phyloP scores from a whole-genome alignment of 352 stramenopile species.

The Phytophthora fragariae region DNA sequence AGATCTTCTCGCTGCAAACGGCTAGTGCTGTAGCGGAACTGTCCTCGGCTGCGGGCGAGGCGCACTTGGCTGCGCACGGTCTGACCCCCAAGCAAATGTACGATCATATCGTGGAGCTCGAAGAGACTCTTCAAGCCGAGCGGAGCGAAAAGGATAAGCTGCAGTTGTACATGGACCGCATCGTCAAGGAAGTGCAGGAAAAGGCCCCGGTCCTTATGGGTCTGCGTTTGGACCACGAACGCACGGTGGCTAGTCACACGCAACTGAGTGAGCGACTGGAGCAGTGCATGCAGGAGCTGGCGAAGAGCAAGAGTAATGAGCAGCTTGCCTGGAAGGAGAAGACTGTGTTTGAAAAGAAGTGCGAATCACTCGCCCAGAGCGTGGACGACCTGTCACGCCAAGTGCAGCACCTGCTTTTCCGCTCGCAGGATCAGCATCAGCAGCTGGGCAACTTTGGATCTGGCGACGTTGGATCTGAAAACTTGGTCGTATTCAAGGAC shows the following conservation, averaged over 20 bases:
- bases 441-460: slow-evolving; percentile 21
- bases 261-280: slow-evolving; percentile 79
- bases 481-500: slow-evolving; percentile 88
- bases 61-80: slow-evolving; percentile 71
- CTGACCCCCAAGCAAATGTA: slow-evolving; percentile 92
- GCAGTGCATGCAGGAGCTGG: slow-evolving; percentile 67
- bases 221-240: slow-evolving; percentile 91
- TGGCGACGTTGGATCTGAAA: slow-evolving; percentile 62
- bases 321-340: slow-evolving; percentile 70
- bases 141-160: slow-evolving; percentile 88
- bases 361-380: slow-evolving; percentile 76
- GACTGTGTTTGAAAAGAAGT: slow-evolving; percentile 70
- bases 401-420: slow-evolving; percentile 90
- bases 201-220: slow-evolving; percentile 92
- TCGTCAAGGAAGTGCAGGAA: slow-evolving; percentile 93
- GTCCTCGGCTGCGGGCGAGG: slow-evolving; percentile 66
- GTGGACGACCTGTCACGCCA: slow-evolving; percentile 93
- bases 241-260: slow-evolving; percentile 84
- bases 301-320: slow-evolving; percentile 82
- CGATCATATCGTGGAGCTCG: slow-evolving; percentile 85
- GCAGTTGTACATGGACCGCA: slow-evolving; percentile 91
- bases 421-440: slow-evolving; percentile 64
- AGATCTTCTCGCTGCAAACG: slow-evolving; percentile 61
- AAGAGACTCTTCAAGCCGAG: slow-evolving; percentile 86
- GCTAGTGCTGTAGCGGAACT: slow-evolving; percentile 63